These are phyloP conservation scores for Fraxinus greggii DNA, from an alignment of 305 asterid species.

Conservation along the genomic window DNA sequence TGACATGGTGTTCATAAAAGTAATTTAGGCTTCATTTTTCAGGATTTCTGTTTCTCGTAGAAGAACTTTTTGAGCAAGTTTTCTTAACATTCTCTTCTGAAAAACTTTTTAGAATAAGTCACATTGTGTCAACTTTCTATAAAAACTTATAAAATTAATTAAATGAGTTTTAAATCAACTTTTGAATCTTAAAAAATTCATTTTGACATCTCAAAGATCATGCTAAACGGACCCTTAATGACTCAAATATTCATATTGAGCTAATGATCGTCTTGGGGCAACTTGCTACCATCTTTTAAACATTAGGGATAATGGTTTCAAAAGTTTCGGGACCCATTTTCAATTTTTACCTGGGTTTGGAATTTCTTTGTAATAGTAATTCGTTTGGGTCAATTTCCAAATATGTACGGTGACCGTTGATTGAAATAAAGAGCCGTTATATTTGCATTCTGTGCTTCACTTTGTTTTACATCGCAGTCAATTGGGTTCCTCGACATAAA, in stretches of 20 bases:
- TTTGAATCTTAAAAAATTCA: too few relatives aligned
- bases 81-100: too few relatives aligned
- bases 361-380: neutral
- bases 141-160: too few relatives aligned
- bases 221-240: neutral
- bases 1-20: neutral
- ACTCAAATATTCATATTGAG: neutral
- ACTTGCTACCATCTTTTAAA: neutral
- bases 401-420: slow-evolving; percentile 13
- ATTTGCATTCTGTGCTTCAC: neutral
- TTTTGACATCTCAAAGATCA: neutral
- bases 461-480: slow-evolving; percentile 4
- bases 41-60: neutral
- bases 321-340: neutral
- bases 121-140: too few relatives aligned
- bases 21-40: neutral
- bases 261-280: neutral
- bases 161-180: too few relatives aligned
- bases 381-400: neutral
- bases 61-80: neutral
- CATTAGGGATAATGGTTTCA: neutral
- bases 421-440: slow-evolving; percentile 15
- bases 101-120: too few relatives aligned
- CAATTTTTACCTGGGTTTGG: neutral
- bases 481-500: neutral